Conservation (phyloP, 1,284 basidiomycete genomes). For the Microbotryomycetes sp. region DNA sequence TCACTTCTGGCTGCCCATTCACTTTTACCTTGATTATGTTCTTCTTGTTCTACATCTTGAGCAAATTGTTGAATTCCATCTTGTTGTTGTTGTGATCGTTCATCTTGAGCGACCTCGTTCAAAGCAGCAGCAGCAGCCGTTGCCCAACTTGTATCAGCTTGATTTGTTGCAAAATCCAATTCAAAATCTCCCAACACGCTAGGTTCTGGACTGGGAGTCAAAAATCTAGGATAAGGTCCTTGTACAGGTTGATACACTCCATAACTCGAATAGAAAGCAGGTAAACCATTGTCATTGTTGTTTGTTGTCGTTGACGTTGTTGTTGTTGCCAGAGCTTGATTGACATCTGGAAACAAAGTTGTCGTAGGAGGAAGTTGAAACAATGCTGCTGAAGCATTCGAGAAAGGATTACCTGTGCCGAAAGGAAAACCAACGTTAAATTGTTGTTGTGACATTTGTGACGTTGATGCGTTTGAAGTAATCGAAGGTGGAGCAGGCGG, state of each 20-base stretch:
- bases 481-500: neutral
- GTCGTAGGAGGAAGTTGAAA: slow-evolving; percentile 16
- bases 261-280: slow-evolving; percentile 31
- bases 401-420: neutral
- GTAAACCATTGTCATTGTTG: neutral
- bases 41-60: neutral
- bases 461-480: neutral
- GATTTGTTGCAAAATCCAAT: slow-evolving; percentile 13
- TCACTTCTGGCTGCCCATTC: neutral
- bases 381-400: slow-evolving; percentile 3
- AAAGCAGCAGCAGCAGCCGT: neutral
- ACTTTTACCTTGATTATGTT: neutral
- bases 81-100: neutral
- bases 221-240: slow-evolving; percentile 28
- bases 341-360: slow-evolving; percentile 18
- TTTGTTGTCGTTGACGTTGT: neutral
- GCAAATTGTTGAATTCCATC: neutral
- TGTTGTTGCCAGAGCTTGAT: slow-evolving; percentile 11
- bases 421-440: neutral
- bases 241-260: slow-evolving; percentile 29
- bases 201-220: slow-evolving; percentile 30
- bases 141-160: neutral
- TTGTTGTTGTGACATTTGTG: neutral
- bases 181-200: slow-evolving; percentile 28
- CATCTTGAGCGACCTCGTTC: neutral